Percentiles rank a stretch among this genome's conserved stretches.
These are phyloP conservation scores for Arctium minus DNA, from an alignment of 129 eudicot species.

Conservation along the genomic window DNA sequence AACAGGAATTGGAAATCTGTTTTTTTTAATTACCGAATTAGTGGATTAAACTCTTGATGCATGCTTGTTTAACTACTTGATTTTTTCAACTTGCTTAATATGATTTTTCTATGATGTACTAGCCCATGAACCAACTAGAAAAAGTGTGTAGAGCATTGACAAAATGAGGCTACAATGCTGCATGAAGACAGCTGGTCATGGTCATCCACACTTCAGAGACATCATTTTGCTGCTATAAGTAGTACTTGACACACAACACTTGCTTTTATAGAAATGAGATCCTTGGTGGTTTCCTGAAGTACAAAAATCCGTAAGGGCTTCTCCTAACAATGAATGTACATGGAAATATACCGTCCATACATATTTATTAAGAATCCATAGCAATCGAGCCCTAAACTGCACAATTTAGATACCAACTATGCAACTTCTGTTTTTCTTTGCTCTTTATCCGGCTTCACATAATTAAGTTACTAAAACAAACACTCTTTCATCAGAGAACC, in stretches of 20 bases:
- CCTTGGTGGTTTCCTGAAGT: slow-evolving; percentile 1
- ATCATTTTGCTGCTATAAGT: background rate
- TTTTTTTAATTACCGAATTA: background rate
- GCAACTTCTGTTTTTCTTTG: slow-evolving; percentile 87
- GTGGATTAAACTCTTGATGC: slow-evolving; percentile 5
- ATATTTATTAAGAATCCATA: background rate
- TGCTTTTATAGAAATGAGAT: slow-evolving; percentile 1
- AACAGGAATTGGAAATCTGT: background rate
- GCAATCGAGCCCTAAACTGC: slow-evolving; percentile 47
- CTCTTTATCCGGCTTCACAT: slow-evolving; percentile 63
- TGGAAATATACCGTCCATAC: background rate
- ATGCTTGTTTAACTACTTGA: background rate
- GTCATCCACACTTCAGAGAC: background rate
- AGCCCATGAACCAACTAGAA: background rate
- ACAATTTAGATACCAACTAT: slow-evolving; percentile 66
- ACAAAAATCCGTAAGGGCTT: background rate
- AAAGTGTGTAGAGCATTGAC: background rate
- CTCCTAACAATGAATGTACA: background rate
- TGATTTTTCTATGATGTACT: background rate
- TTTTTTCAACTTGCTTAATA: background rate
- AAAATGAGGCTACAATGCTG: background rate
- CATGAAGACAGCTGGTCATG: background rate
- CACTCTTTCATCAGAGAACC: slow-evolving; percentile 30
- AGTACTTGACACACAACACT: background rate
- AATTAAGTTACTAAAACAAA: slow-evolving; percentile 52